These are phyloP conservation scores for Kalanchoe fedtschenkoi DNA, from an alignment of 164 flowering plant species.

Conservation along the genomic window DNA sequence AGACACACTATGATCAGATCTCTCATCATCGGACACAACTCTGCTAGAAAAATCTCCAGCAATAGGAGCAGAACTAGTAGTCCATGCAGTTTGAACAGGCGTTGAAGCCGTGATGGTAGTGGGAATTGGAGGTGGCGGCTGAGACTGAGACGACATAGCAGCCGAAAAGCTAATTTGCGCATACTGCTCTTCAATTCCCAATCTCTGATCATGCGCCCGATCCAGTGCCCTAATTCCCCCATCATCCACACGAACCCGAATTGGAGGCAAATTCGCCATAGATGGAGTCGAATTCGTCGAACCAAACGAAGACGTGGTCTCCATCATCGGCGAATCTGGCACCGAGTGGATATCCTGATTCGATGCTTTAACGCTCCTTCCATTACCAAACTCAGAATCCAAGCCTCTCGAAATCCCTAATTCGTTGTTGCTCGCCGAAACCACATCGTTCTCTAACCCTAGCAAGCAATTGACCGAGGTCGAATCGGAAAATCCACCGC, in stretches of 20 bases:
- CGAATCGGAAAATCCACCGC: slow-evolving; percentile 32
- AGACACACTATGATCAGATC: slow-evolving; percentile 57
- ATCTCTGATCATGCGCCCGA: not conserved
- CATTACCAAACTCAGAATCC: too few species aligned
- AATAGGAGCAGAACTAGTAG: slow-evolving; percentile 10
- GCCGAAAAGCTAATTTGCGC: slow-evolving; percentile 39
- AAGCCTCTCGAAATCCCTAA: not conserved
- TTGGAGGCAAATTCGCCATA: slow-evolving; percentile 59
- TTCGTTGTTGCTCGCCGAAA: slow-evolving; percentile 12
- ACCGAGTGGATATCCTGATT: slow-evolving; percentile 52
- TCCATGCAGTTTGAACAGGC: slow-evolving; percentile 13
- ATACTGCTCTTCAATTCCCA: slow-evolving; percentile 52
- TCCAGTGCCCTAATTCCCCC: slow-evolving; percentile 30
- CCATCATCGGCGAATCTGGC: slow-evolving; percentile 68
- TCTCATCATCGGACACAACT: slow-evolving; percentile 52
- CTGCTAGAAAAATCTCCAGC: slow-evolving; percentile 8
- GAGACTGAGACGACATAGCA: not conserved
- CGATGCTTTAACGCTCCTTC: slow-evolving; percentile 21
- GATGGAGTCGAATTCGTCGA: slow-evolving; percentile 65
- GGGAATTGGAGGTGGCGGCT: not conserved
- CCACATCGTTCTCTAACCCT: slow-evolving; percentile 28
- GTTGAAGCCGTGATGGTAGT: not conserved
- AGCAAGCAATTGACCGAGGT: slow-evolving; percentile 35
- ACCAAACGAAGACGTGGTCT: slow-evolving; percentile 66
- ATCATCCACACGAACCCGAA: slow-evolving; percentile 37